These are phyloP conservation scores for Tillandsia fasciculata DNA, from an alignment of 176 grass and related monocot genomes.

Conservation along the genomic window DNA sequence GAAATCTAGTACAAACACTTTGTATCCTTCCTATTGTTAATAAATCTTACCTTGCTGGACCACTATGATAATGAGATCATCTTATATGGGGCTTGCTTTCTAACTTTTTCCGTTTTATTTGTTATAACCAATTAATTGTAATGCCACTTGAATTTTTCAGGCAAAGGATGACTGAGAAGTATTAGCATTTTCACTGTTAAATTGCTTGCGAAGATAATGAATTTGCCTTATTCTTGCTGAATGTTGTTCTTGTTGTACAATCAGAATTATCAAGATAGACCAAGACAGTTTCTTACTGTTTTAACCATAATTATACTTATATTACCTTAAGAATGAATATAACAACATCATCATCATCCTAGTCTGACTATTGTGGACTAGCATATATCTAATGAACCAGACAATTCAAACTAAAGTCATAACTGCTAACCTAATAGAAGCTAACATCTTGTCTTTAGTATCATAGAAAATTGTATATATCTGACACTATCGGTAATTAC, in stretches of 20 bases:
- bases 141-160: neutral
- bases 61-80: neutral
- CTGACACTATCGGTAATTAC: neutral
- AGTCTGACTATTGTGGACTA: neutral
- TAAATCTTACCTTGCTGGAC: neutral
- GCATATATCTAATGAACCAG: neutral
- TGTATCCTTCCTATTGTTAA: neutral
- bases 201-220: neutral
- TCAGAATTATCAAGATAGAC: no score
- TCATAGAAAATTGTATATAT: neutral
- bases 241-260: no score
- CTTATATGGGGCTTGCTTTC: neutral
- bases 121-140: neutral
- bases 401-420: neutral
- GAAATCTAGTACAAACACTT: neutral
- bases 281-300: no score
- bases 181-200: neutral
- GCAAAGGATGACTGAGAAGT: neutral
- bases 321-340: no score
- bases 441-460: neutral
- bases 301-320: no score
- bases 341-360: neutral
- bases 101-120: neutral
- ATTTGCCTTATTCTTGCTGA: neutral
- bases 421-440: neutral